A percentile compares a stretch with the other conserved stretches of the same genome.
Conservation (phyloP, 2,329 filamentous ascomycete genomes). For the Daldinia sp. region DNA sequence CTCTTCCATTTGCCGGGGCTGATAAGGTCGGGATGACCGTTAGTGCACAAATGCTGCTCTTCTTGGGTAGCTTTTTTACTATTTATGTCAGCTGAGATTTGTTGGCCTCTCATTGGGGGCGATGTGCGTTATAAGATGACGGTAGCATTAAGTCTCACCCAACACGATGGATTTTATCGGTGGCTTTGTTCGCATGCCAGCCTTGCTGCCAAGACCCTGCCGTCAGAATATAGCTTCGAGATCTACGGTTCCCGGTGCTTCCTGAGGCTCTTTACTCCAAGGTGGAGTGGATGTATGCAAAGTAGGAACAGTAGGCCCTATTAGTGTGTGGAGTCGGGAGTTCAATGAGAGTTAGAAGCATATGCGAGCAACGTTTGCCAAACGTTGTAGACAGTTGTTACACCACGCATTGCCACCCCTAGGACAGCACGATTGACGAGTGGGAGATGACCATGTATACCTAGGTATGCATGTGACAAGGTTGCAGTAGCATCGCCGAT, state of each 20-base stretch:
- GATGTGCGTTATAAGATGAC: slow-evolving; percentile 29
- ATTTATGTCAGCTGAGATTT: slow-evolving; percentile 33
- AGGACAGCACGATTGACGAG: background rate
- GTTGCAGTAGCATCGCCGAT: background rate
- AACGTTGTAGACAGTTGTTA: background rate
- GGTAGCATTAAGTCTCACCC: slow-evolving; percentile 28
- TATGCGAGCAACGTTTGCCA: background rate
- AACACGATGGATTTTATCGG: slow-evolving; percentile 15
- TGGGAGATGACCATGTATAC: background rate
- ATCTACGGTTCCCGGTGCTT: slow-evolving; percentile 17
- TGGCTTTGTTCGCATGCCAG: slow-evolving; percentile 26
- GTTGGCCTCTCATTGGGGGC: slow-evolving; percentile 21
- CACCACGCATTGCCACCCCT: background rate
- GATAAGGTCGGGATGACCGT: slow-evolving; percentile 26
- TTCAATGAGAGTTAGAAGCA: background rate
- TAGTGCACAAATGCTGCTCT: slow-evolving; percentile 10
- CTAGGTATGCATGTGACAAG: background rate
- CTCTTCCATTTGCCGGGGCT: slow-evolving; percentile 33
- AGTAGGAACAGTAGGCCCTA: background rate
- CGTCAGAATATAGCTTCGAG: background rate
- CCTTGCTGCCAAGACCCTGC: slow-evolving; percentile 20
- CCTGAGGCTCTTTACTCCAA: slow-evolving; percentile 12
- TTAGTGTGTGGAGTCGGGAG: background rate
- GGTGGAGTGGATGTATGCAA: background rate
- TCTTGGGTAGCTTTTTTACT: slow-evolving; percentile 18